These are phyloP conservation scores for Daldinia eschscholtzii DNA, from an alignment of 2,329 filamentous ascomycete species.

Conservation along the genomic window DNA sequence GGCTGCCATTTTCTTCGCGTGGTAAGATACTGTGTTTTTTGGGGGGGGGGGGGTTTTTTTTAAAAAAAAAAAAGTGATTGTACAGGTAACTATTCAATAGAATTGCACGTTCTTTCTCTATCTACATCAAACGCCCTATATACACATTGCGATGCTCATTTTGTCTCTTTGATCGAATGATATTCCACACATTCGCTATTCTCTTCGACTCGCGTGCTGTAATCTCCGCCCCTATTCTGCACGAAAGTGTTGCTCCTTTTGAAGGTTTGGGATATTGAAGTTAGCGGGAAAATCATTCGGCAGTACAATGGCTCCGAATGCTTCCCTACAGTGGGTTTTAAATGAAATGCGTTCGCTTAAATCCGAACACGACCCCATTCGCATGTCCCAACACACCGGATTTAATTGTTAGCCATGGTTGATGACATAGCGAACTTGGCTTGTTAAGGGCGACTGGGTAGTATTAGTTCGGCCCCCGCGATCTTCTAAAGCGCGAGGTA, in stretches of 20 bases:
- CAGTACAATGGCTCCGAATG: neutral
- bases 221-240: constrained; percentile 14
- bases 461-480: neutral
- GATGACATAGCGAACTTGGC: neutral
- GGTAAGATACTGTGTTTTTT: neutral
- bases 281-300: constrained; percentile 1
- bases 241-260: neutral
- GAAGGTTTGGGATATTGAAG: neutral
- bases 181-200: neutral
- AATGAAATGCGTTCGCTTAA: neutral
- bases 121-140: constrained; percentile 1
- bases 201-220: constrained; percentile 10
- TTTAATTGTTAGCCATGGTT: neutral
- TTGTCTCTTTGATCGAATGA: neutral
- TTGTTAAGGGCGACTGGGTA: neutral
- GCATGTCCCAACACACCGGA: neutral
- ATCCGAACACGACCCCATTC: neutral
- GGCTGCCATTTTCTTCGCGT: constrained; percentile 12
- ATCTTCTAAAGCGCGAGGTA: neutral
- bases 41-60: too few relatives aligned
- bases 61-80: too few relatives aligned
- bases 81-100: neutral
- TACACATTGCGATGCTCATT: constrained; percentile 8
- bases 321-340: constrained; percentile 15
- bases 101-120: neutral